A percentile compares a stretch with the other conserved stretches of the same genome.
Conservation (phyloP, 2,329 filamentous ascomycete species). For the Nothophoma quercina region DNA sequence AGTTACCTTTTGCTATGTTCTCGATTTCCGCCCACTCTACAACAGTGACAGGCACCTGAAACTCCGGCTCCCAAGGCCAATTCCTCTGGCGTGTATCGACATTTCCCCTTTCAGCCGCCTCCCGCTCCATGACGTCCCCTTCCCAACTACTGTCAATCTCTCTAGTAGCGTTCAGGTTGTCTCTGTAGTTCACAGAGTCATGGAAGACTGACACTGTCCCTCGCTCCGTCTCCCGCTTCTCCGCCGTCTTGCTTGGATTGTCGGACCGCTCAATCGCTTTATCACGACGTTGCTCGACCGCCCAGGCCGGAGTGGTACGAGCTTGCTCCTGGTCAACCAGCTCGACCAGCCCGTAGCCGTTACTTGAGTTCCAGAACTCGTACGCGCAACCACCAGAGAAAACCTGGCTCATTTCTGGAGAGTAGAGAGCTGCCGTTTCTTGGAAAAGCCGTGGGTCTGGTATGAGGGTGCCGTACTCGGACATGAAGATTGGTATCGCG, state of each 20-base stretch:
- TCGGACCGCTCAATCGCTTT: background rate
- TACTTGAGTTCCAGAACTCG: conserved; percentile 17
- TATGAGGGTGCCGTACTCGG: conserved; percentile 16
- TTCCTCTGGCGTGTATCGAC: background rate
- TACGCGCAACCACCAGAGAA: conserved; percentile 25
- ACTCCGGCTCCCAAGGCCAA: conserved; percentile 17
- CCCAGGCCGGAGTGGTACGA: background rate
- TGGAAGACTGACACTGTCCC: conserved; percentile 7
- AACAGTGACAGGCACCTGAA: conserved; percentile 2
- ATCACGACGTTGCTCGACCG: background rate
- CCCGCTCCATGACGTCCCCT: conserved; percentile 10
- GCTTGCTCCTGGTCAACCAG: background rate
- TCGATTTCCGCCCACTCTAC: conserved; percentile 1
- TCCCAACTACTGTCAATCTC: conserved; percentile 5
- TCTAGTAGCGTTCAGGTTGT: conserved; percentile 3
- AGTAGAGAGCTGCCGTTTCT: conserved; percentile 21
- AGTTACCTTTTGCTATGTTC: background rate
- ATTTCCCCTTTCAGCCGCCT: background rate
- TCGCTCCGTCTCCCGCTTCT: conserved; percentile 11
- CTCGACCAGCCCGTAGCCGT: conserved; percentile 18
- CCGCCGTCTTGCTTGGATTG: conserved; percentile 1
- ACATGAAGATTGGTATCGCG: conserved; percentile 17
- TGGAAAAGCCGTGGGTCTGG: conserved; percentile 7
- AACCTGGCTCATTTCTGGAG: conserved; percentile 11
- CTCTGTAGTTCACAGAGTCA: conserved; percentile 14